These are phyloP conservation scores for Fusarium illudens DNA, from an alignment of 2,329 filamentous ascomycete genomes.

Conservation along the genomic window DNA sequence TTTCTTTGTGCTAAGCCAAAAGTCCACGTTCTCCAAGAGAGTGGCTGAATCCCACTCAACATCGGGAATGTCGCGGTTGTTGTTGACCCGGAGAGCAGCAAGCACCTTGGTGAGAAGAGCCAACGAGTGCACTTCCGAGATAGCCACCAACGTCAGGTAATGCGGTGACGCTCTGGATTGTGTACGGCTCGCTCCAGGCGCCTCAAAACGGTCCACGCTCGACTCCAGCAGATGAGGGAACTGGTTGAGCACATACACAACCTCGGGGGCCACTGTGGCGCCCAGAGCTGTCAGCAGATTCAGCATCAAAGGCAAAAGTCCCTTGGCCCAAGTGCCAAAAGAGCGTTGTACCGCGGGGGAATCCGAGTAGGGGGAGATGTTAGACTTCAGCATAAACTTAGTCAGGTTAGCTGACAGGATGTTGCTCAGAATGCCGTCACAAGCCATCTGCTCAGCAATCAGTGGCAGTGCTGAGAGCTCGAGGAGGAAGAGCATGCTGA, in stretches of 20 bases:
- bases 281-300: constrained; percentile 88
- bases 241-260: constrained; percentile 87
- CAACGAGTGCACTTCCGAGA: constrained; percentile 81
- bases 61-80: constrained; percentile 75
- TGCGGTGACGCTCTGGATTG: constrained; percentile 58
- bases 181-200: constrained; percentile 63
- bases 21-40: constrained; percentile 84
- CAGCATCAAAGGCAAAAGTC: constrained; percentile 85
- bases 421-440: constrained; percentile 83
- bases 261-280: constrained; percentile 81
- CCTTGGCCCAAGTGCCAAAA: constrained; percentile 90
- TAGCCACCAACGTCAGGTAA: constrained; percentile 76
- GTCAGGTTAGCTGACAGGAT: constrained; percentile 82
- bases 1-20: constrained; percentile 75
- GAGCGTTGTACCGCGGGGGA: constrained; percentile 73
- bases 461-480: constrained; percentile 83
- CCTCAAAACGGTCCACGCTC: constrained; percentile 76
- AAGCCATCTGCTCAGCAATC: constrained; percentile 88
- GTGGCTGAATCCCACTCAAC: constrained; percentile 78
- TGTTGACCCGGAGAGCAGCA: constrained; percentile 68
- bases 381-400: constrained; percentile 74
- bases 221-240: constrained; percentile 82
- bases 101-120: constrained; percentile 79
- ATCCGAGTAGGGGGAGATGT: constrained; percentile 81
- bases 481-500: constrained; percentile 88